Base-by-base conservation (phyloP, 2,329 filamentous ascomycete species). In the Aspergillus luchuensis region DNA sequence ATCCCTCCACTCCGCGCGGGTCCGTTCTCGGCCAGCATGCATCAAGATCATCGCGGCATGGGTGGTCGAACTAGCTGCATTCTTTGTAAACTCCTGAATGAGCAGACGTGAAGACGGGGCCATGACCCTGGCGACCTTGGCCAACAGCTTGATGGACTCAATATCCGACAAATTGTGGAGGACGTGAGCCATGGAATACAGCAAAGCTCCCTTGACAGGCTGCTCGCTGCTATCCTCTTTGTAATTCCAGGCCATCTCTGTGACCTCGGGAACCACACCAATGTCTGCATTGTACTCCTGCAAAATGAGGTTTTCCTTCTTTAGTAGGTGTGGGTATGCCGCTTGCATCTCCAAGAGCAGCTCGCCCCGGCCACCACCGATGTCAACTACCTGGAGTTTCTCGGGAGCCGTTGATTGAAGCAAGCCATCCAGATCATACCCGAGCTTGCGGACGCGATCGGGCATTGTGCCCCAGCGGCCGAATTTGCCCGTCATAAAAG, bases 401-500 rank as follows among this genome's bases (percentile, higher is more conserved):
- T 58, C 64, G 10, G 66, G 39, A 2, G 56, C 53, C 3, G 57
- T 52, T 6, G 66, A 57, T 2, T 62, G 61, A 1, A 76, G 58
- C 0, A 68, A 69, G 1, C 61, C 49, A 8, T 68, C 67, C 2
- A 78, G 60, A 47, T 77, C 68, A 59, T 77, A 78, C 1, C 74
- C 74, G 11, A 74, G 61, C 1, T 59, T 47, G 5, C 67, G 63
- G 47, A 72, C 62, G 1, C 73, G 70, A 2, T 74, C 72, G 4
- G 75, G 74, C 52, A 72, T 70, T 1, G 66, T 75, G 5, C 67
- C 66, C n/a, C 69, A 70, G 25, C 72, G 75, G 28, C 71, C 64
- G 36, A 77, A 77, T 54, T 77, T 77, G 53, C 74, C 74, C 2
- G 70, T 69, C 75, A 77, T 77, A 57, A 77, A 77, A 13, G 63